Percentiles rank a stretch among this genome's conserved stretches.
phyloP scores from a whole-genome alignment of 2,329 filamentous ascomycete species.

The Thelonectria discophora region DNA sequence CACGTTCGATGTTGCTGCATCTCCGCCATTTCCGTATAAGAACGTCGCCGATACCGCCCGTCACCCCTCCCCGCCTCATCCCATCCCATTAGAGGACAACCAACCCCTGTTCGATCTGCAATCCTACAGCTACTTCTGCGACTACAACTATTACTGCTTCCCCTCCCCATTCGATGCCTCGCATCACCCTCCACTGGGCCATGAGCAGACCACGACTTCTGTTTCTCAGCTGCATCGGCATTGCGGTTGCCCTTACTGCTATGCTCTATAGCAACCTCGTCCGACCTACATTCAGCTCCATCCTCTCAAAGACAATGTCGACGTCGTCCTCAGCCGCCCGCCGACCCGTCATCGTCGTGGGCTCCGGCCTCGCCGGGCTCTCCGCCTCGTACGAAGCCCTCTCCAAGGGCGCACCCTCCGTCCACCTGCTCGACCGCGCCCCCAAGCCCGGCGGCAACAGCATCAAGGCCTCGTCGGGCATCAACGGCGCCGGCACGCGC shows the following conservation, averaged over 20 bases:
- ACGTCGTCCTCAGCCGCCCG: slow-evolving; percentile 21
- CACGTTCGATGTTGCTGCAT: slow-evolving; percentile 15
- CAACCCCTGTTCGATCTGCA: slow-evolving; percentile 12
- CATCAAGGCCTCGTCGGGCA: slow-evolving; percentile 73
- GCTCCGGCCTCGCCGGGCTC: slow-evolving; percentile 71
- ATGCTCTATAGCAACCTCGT: slow-evolving; percentile 43
- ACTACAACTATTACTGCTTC: neutral
- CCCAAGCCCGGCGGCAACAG: slow-evolving; percentile 70
- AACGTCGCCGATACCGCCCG: slow-evolving; percentile 36
- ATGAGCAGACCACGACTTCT: slow-evolving; percentile 43
- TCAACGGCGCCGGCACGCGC: slow-evolving; percentile 68
- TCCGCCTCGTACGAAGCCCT: slow-evolving; percentile 67
- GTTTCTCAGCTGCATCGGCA: slow-evolving; percentile 41
- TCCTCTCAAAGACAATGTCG: slow-evolving; percentile 41
- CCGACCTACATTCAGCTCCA: slow-evolving; percentile 31
- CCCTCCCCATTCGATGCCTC: slow-evolving; percentile 35
- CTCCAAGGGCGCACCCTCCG: slow-evolving; percentile 55
- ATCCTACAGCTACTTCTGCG: slow-evolving; percentile 4
- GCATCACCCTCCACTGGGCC: slow-evolving; percentile 40
- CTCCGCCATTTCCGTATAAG: slow-evolving; percentile 25
- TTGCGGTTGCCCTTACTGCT: slow-evolving; percentile 42
- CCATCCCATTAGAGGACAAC: slow-evolving; percentile 17
- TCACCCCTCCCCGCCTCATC: neutral
- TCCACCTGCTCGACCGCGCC: slow-evolving; percentile 67
- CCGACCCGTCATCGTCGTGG: slow-evolving; percentile 65